Percentiles rank a stretch among this genome's conserved stretches.
These are phyloP conservation scores for Curvularia sp. DNA, from an alignment of 2,329 filamentous ascomycete species.

Conservation along the genomic window DNA sequence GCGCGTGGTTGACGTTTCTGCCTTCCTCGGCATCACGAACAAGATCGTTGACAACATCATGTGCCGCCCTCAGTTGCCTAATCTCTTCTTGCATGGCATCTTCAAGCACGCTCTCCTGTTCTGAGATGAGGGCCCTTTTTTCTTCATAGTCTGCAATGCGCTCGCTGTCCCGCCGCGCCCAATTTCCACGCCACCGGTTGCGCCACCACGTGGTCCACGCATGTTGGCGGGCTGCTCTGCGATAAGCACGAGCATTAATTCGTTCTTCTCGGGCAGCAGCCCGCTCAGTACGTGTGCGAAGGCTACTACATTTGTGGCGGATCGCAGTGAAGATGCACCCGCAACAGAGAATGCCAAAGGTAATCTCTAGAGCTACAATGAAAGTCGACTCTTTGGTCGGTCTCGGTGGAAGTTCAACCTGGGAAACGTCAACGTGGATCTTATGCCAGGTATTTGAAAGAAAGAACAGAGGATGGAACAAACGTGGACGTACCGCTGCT, in stretches of 20 bases:
- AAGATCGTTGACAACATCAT: constrained; percentile 60
- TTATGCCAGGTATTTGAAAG: not conserved
- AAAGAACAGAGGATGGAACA: not conserved
- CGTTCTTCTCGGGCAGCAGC: constrained; percentile 63
- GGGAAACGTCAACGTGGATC: not conserved
- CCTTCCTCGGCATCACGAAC: constrained; percentile 52
- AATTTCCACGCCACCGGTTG: constrained; percentile 57
- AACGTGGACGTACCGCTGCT: constrained; percentile 14
- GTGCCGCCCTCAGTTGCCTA: constrained; percentile 58
- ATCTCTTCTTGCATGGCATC: constrained; percentile 56
- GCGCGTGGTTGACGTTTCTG: constrained; percentile 18
- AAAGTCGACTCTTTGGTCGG: constrained; percentile 39
- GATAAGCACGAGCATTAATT: constrained; percentile 59
- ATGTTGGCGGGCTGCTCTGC: constrained; percentile 60
- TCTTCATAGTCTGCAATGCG: constrained; percentile 58
- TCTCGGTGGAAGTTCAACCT: constrained; percentile 31
- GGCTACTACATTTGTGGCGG: constrained; percentile 57
- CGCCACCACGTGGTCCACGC: constrained; percentile 60
- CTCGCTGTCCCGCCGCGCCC: constrained; percentile 37
- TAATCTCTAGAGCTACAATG: constrained; percentile 52
- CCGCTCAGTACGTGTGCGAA: constrained; percentile 60
- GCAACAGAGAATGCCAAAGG: constrained; percentile 55
- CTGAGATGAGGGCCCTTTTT: constrained; percentile 57
- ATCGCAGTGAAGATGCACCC: constrained; percentile 54
- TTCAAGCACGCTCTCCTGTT: constrained; percentile 56